Base-by-base conservation (phyloP, 2,329 filamentous ascomycete species). In the Aspergillus jensenii region DNA sequence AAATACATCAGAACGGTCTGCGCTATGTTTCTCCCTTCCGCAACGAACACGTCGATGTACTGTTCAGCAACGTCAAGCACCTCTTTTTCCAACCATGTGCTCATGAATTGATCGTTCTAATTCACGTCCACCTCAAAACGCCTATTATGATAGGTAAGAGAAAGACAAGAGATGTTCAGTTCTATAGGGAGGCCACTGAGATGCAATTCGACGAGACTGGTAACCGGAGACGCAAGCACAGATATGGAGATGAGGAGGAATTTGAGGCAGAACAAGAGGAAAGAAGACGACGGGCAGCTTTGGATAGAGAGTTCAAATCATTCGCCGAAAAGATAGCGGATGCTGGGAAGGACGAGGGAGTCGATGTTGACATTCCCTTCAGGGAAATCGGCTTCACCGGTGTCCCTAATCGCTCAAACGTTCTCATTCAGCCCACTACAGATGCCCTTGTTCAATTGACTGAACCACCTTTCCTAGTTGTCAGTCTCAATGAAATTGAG, bases 191-290 rank as follows among this genome's bases (percentile, higher is more conserved):
- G 79, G 95, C 95, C 3, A 98, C 95, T 0, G 95, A 99, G 66
- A 98, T 99, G 74, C 92, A 96, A 70, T 98, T 99, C 67, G 95
- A 99, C 70, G 95, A 99, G 79, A 99, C 95, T 48, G 96, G 95
- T 65, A 99, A 98, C 77, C 86, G 96, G 63, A 96, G 97, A 80
- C 90, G 95, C 65, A 97, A 97, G 78, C 96, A 98, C 77, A 88
- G 95, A 49, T 98, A 96, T 71, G 95, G 95, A 44, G 95, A 99
- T 63, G 96, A 99, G 74, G 95, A 99, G 71, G 95, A 99, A 74
- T 99, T 99, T 62, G 95, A 99, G 75, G 92, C 93, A 43, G 95
- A 99, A 74, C 95, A 99, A 75, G 95, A 99, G 75, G 95, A 99
- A 76, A 87, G 96, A 67, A 86, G 93, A 65, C 88, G 93, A 58